These are phyloP conservation scores for Penicillium pancosmium DNA, from an alignment of 495 filamentous ascomycete species.

Conservation along the genomic window DNA sequence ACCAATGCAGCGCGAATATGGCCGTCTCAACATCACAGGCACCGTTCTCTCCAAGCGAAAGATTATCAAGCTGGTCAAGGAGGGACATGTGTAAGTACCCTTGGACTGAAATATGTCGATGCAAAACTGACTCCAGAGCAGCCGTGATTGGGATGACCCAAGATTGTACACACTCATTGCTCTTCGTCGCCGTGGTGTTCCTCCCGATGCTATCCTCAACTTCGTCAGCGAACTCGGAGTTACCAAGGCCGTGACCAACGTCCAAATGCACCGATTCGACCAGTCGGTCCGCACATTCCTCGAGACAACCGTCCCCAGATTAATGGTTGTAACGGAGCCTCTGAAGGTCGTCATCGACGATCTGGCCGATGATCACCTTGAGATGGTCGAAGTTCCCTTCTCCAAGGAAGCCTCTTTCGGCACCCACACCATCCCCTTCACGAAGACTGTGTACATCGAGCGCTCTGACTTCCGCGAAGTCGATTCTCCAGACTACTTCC, in stretches of 20 bases:
- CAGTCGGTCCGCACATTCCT: constrained; percentile 78
- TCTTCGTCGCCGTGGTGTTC: constrained; percentile 78
- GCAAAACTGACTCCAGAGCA: neutral
- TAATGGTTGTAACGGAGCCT: constrained; percentile 79
- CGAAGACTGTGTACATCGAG: constrained; percentile 90
- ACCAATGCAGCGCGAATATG: constrained; percentile 82
- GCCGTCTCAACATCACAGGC: constrained; percentile 78
- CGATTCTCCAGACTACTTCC: constrained; percentile 87
- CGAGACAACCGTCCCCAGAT: constrained; percentile 78
- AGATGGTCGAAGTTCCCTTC: constrained; percentile 63
- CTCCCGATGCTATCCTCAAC: constrained; percentile 81
- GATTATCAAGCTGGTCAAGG: constrained; percentile 74
- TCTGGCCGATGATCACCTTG: constrained; percentile 64
- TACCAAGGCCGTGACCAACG: constrained; percentile 71
- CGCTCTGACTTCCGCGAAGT: constrained; percentile 87
- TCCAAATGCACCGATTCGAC: constrained; percentile 76
- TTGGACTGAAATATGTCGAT: neutral
- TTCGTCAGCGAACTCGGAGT: constrained; percentile 91
- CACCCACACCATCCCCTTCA: constrained; percentile 68
- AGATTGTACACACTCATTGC: constrained; percentile 88
- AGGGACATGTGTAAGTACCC: constrained; percentile 56
- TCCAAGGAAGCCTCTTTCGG: constrained; percentile 59
- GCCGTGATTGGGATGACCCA: constrained; percentile 83
- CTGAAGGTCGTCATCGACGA: constrained; percentile 75
- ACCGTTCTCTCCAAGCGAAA: constrained; percentile 84